phyloP scores from a whole-genome alignment of 805 yeast genomes.

The Kazachstania viticola region DNA sequence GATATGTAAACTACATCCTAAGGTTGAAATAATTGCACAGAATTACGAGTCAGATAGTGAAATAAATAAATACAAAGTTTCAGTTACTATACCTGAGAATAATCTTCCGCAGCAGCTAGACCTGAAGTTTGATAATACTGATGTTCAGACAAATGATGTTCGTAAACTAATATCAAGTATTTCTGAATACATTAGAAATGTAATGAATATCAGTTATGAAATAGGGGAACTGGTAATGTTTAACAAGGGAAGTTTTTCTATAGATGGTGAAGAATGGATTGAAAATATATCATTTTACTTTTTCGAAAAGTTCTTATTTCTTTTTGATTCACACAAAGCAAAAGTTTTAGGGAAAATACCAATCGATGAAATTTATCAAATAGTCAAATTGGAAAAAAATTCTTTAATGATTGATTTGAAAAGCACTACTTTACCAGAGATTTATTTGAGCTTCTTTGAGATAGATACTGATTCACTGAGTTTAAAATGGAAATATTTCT shows the following conservation, averaged over 20 bases:
- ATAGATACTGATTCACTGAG: constrained; percentile 22
- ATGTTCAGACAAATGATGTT: too few species aligned
- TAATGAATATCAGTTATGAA: constrained; percentile 2
- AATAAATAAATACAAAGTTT: too few species aligned
- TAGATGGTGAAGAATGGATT: constrained; percentile 35
- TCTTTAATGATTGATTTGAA: constrained; percentile 29
- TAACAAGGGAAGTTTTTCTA: constrained; percentile 32
- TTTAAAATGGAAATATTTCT: constrained; percentile 33
- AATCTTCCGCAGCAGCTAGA: too few species aligned
- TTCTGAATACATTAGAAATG: background rate
- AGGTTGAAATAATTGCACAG: too few species aligned
- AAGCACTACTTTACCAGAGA: constrained; percentile 34
- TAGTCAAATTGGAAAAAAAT: constrained; percentile 16
- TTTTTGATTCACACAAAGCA: constrained; percentile 13
- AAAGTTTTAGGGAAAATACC: constrained; percentile 33
- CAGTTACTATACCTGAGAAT: too few species aligned
- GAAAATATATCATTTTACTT: constrained; percentile 7
- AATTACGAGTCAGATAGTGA: too few species aligned
- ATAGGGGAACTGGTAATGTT: constrained; percentile 24
- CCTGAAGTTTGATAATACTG: too few species aligned
- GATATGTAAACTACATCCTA: too few species aligned
- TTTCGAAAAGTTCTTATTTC: constrained; percentile 10
- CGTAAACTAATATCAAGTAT: too few species aligned
- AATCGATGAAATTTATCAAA: constrained; percentile 26
- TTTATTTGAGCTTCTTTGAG: constrained; percentile 21